Conservation (phyloP, 176 grass and related monocot genomes). For the Oryza longistaminata region DNA sequence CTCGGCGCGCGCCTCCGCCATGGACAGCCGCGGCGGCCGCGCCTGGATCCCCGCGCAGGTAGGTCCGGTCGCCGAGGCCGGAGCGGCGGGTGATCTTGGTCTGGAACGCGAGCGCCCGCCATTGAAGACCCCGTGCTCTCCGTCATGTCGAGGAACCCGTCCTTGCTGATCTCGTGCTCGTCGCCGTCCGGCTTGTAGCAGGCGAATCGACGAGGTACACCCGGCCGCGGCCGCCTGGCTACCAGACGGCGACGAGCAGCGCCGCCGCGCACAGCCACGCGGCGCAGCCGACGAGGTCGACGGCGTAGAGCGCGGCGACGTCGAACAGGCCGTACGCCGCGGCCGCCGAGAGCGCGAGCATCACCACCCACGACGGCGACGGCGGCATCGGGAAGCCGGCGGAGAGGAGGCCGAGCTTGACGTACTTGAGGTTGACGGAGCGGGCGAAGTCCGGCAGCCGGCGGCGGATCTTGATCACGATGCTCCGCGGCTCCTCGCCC, state of each 20-base stretch:
- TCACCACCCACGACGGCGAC: background rate
- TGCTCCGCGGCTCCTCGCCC: conserved; percentile 22
- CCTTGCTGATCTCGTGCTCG: conserved; percentile 58
- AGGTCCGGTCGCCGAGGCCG: conserved; percentile 66
- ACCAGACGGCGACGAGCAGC: conserved; percentile 42
- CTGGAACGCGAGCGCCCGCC: conserved; percentile 63
- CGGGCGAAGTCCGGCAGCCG: conserved; percentile 69
- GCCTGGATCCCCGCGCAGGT: conserved; percentile 68
- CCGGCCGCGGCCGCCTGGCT: conserved; percentile 53
- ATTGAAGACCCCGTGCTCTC: conserved; percentile 52
- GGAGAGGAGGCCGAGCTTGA: conserved; percentile 55
- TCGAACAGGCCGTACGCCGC: conserved; percentile 33
- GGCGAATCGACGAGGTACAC: conserved; percentile 79
- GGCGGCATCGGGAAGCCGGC: conserved; percentile 7
- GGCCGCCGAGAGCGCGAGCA: conserved; percentile 35
- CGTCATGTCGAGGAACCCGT: conserved; percentile 61
- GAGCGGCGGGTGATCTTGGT: conserved; percentile 64
- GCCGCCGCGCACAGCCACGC: conserved; percentile 21
- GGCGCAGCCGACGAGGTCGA: conserved; percentile 40
- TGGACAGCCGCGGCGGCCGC: conserved; percentile 56
- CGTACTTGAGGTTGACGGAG: conserved; percentile 77
- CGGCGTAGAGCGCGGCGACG: conserved; percentile 31
- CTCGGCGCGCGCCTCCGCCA: conserved; percentile 64
- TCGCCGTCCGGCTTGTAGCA: conserved; percentile 61
- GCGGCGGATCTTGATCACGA: conserved; percentile 73